Conservation (phyloP, 306 rosid genomes). For the Acacia acuminata region DNA sequence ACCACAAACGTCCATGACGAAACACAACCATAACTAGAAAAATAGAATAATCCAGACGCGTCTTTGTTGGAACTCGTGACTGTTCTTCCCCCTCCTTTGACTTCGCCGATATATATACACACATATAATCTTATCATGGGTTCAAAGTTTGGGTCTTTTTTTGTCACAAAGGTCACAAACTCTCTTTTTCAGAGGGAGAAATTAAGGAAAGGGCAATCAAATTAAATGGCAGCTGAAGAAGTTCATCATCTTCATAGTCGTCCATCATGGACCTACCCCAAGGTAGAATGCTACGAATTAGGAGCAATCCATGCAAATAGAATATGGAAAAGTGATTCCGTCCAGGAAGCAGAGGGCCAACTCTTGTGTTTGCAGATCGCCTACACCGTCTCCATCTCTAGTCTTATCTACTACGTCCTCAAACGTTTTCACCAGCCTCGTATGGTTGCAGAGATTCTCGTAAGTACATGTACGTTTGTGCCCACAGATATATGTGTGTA, state of each 20-base stretch:
- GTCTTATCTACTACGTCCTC: conserved; percentile 6
- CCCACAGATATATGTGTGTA: no score
- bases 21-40: background rate
- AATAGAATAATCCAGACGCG: background rate
- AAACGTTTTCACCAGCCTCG: conserved; percentile 39
- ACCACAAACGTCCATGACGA: background rate
- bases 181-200: background rate
- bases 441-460: conserved; percentile 34
- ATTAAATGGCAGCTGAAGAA: background rate
- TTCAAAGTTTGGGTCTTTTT: background rate
- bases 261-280: background rate
- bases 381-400: background rate
- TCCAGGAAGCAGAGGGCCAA: background rate
- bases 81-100: background rate
- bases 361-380: conserved; percentile 33
- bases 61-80: background rate
- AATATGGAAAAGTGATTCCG: conserved; percentile 22
- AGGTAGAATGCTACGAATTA: background rate
- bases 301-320: background rate
- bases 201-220: no score
- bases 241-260: background rate
- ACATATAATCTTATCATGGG: background rate
- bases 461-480: conserved; percentile 12
- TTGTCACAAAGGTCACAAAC: background rate
- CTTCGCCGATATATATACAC: background rate